These are phyloP conservation scores for Sugiyamaella qingdaonensis DNA, from an alignment of 805 yeast genomes.

Conservation along the genomic window DNA sequence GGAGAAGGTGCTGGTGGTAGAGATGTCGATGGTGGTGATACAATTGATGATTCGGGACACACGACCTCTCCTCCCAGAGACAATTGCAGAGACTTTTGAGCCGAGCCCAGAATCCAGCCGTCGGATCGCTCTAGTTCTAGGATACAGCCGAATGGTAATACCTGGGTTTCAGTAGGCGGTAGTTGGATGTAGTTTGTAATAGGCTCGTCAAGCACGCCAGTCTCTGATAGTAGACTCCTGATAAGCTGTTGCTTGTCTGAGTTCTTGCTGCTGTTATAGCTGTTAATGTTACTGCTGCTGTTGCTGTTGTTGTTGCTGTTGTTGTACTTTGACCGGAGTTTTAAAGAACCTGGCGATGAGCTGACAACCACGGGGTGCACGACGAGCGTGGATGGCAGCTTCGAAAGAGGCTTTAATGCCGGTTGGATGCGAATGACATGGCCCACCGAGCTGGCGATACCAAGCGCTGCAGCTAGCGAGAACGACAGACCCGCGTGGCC, in stretches of 20 bases:
- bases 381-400: constrained; percentile 37
- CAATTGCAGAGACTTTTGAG: constrained; percentile 9
- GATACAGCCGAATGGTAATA: constrained; percentile 57
- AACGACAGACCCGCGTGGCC: constrained; percentile 50
- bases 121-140: constrained; percentile 46
- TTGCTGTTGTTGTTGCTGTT: constrained; percentile 23
- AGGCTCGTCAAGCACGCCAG: constrained; percentile 24
- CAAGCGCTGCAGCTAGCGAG: constrained; percentile 53
- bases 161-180: constrained; percentile 43
- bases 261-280: constrained; percentile 2
- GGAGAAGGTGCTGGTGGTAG: background rate
- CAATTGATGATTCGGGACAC: constrained; percentile 37
- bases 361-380: constrained; percentile 51
- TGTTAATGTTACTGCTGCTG: constrained; percentile 20
- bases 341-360: constrained; percentile 18
- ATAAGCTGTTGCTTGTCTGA: constrained; percentile 16
- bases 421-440: constrained; percentile 50
- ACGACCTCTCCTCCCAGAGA: constrained; percentile 29
- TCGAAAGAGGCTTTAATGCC: constrained; percentile 35
- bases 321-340: constrained; percentile 11
- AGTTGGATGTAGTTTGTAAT: constrained; percentile 48
- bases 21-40: constrained; percentile 5
- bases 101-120: constrained; percentile 37
- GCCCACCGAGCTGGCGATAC: constrained; percentile 49
- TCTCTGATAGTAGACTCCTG: constrained; percentile 9